These are phyloP conservation scores for Phlebiopsis gigantea DNA, from an alignment of 768 basidiomycete species.

Conservation along the genomic window DNA sequence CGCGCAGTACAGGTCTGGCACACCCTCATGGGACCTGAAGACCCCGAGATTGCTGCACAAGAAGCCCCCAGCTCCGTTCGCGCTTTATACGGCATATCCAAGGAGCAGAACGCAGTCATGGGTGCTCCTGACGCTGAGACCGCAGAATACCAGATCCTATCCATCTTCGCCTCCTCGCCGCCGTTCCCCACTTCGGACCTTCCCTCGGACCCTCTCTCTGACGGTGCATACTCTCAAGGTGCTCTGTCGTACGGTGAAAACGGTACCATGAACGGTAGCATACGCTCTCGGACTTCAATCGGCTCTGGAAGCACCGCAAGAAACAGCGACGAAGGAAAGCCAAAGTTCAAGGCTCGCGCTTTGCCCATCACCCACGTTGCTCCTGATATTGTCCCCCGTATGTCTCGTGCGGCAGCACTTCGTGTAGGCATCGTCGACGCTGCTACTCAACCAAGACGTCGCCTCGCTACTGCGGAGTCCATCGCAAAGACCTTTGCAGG, in stretches of 20 bases:
- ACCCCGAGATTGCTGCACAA: conserved; percentile 50
- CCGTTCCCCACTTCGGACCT: conserved; percentile 70
- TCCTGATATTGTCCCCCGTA: conserved; percentile 74
- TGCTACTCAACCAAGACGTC: conserved; percentile 36
- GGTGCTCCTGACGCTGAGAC: conserved; percentile 59
- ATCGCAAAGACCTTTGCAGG: conserved; percentile 63
- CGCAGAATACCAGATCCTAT: conserved; percentile 76
- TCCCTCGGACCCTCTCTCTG: conserved; percentile 49
- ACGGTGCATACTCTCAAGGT: conserved; percentile 22
- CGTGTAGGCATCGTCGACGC: conserved; percentile 56
- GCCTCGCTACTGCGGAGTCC: conserved; percentile 55
- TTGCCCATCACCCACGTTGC: conserved; percentile 54
- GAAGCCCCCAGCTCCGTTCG: conserved; percentile 64
- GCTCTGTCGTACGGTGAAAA: conserved; percentile 29
- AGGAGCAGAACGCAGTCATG: conserved; percentile 61
- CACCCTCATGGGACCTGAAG: conserved; percentile 66
- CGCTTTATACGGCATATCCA: conserved; percentile 57
- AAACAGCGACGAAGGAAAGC: conserved; percentile 41
- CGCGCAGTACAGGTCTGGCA: conserved; percentile 78
- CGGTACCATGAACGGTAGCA: conserved; percentile 25
- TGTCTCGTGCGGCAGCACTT: conserved; percentile 67
- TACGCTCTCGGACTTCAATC: conserved; percentile 33
- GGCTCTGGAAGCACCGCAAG: conserved; percentile 35
- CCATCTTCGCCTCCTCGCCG: conserved; percentile 79
- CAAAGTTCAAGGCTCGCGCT: conserved; percentile 59